phyloP scores from a whole-genome alignment of 176 grass and related monocot genomes.

The Aegilops tauschii region DNA sequence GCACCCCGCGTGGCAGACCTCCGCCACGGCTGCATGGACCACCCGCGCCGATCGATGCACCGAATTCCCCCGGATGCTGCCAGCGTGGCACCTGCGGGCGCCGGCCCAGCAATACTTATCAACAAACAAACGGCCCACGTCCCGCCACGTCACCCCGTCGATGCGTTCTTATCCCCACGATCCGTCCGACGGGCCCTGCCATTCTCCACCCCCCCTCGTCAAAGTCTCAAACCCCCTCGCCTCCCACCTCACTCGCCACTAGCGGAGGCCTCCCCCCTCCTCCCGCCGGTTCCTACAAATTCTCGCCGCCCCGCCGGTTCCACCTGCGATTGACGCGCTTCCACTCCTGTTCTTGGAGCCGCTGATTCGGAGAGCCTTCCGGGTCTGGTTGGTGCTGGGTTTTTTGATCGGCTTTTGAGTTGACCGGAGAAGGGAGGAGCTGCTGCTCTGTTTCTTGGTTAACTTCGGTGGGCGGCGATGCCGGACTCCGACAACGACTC shows the following conservation, averaged over 20 bases:
- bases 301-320: neutral
- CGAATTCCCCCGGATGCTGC: neutral
- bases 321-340: neutral
- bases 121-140: conserved; percentile 40
- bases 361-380: conserved; percentile 5
- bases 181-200: conserved; percentile 26
- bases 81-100: conserved; percentile 31
- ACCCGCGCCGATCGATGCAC: conserved; percentile 8
- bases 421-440: neutral
- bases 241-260: neutral
- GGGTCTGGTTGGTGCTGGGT: neutral
- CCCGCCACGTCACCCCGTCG: conserved; percentile 37
- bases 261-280: neutral
- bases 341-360: neutral
- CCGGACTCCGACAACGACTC: conserved; percentile 93
- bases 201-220: neutral
- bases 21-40: neutral
- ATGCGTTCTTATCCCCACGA: conserved; percentile 71
- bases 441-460: neutral
- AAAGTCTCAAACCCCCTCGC: conserved; percentile 5
- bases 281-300: neutral
- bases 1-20: conserved; percentile 1
- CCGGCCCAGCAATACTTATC: conserved; percentile 34
- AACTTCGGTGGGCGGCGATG: conserved; percentile 30
- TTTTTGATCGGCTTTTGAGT: neutral